Conservation (phyloP, 129 eudicot species). For the Helianthus tuberosus region DNA sequence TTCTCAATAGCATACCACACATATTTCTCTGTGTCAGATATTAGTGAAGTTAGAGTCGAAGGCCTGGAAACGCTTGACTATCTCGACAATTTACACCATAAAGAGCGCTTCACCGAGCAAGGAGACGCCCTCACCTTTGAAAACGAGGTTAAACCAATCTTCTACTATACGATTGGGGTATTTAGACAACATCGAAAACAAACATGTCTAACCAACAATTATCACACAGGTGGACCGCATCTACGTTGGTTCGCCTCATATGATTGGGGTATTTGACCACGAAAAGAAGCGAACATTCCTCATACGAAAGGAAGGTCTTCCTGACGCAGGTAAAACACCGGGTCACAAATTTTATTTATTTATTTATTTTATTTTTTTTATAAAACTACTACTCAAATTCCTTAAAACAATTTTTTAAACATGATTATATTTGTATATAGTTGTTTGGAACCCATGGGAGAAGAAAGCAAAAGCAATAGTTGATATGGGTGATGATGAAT, state of each 20-base stretch:
- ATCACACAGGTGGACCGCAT: slow-evolving; percentile 72
- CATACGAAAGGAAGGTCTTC: slow-evolving; percentile 85
- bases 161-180: background rate
- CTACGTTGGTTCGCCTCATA: slow-evolving; percentile 70
- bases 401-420: background rate
- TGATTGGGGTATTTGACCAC: slow-evolving; percentile 87
- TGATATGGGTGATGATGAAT: slow-evolving; percentile 91
- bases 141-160: slow-evolving; percentile 56
- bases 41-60: slow-evolving; percentile 96
- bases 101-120: slow-evolving; percentile 92
- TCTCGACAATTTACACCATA: slow-evolving; percentile 66
- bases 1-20: slow-evolving; percentile 85
- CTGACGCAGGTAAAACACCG: slow-evolving; percentile 67
- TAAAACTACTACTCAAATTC: background rate
- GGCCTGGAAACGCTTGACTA: slow-evolving; percentile 96
- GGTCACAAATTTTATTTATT: no score
- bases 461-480: slow-evolving; percentile 64
- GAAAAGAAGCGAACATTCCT: slow-evolving; percentile 73
- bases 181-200: background rate
- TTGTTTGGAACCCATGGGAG: slow-evolving; percentile 99
- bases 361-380: background rate
- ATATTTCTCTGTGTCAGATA: slow-evolving; percentile 81
- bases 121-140: slow-evolving; percentile 95
- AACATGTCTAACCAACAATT: background rate
- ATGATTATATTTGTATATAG: slow-evolving; percentile 32